Evolutionary conservation across 225 moss, liverwort and hornwort genomes (phyloP), one percentile per base, ranked within the genome.

Genomic region (Marchantia paleacea): DNA sequence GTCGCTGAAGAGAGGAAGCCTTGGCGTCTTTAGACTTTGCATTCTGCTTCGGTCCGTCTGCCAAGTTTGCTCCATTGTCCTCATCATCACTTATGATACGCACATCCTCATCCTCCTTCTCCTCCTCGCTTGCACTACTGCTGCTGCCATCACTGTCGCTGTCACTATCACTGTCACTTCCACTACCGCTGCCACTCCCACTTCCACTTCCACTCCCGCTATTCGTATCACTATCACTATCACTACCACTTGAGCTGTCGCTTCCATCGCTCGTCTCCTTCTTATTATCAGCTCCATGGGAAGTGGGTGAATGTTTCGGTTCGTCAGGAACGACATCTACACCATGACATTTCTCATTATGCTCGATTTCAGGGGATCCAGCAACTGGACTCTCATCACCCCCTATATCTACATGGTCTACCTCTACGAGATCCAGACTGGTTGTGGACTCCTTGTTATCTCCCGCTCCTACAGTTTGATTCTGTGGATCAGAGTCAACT

Each of bases 71-170:
- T 83, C 81, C 86, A 73, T 88, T 84, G 53, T 87, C 90, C 68
- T 95, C 95, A 65, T 95, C 95, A 81, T 95, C 95, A 78, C 99
- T 99, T 72, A 95, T 85, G 26, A 99, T 99, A 85, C 95, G 86
- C 28, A 99, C 99, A 86, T 99, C 99, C 86, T 94, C 95, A 72
- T 97, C 97, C 93, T 92, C 92, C 82, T 95, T 92, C 63, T 89
- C 85, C 65, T 91, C 99, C 61, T 94, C 95, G 58, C 92, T 94
- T 78, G 79, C 90, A 80, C 93, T 92, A 72, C 92, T 94, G 85
- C 99, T 99, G 85, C 91, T 91, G 80, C 87, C 82, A 71, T 86
- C 95, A 85, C 93, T 94, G 82, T 93, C 94, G 87, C 93, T 94
- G 64, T 92, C 95, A 82, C 93, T 93, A 47, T 93, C 97, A 87